Base-by-base conservation (phyloP, 345 rosid species). In the Trapa incisa region DNA sequence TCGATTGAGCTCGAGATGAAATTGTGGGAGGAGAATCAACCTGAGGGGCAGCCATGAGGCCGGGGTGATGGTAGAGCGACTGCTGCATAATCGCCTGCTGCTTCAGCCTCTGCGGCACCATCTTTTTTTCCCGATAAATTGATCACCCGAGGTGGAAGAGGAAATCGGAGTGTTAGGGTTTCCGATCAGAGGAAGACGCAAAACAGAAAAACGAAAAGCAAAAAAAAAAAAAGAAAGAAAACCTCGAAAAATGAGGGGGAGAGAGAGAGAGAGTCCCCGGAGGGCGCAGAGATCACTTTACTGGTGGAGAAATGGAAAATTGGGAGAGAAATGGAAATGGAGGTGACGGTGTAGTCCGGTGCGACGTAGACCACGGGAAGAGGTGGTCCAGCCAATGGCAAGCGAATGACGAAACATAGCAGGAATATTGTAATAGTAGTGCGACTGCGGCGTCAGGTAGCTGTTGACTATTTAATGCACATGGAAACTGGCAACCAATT, bases 31-130 rank as follows among this genome's bases (percentile, higher is more conserved):
- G 41, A 16, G 38, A 6, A 53, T 2, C 43, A 77, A 86, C 91
- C 91, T 86, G 91, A 47, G 83, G 84, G 58, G 79, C 71, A n/a
- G 88, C 71, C 5, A 86, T 63, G 71, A 83, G 79, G 64, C 78
- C 76, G 5, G 88, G 85, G 65, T 80, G 84, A 53, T 74, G 82
- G 71, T 82, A 84, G 9, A 81, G 12, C 45, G 80, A 71, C 72
- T 81, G 85, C 68, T 82, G 88, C 83, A 83, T 80, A 80, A 83
- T 77, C 64, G 86, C 82, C 68, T 83, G 86, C 61, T 82, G 88
- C 76, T 75, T 82, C 53, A 83, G 75, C 79, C 86, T 77, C 70
- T 86, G 88, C 41, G 81, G 87, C 78, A 77, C 76, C 86, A 77
- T 81, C 82, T 54, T 74, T 48, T 39, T 50, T 58, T 68, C 9